These are phyloP conservation scores for Persicaria maculosa DNA, from an alignment of 148 eudicot genomes.

Conservation along the genomic window DNA sequence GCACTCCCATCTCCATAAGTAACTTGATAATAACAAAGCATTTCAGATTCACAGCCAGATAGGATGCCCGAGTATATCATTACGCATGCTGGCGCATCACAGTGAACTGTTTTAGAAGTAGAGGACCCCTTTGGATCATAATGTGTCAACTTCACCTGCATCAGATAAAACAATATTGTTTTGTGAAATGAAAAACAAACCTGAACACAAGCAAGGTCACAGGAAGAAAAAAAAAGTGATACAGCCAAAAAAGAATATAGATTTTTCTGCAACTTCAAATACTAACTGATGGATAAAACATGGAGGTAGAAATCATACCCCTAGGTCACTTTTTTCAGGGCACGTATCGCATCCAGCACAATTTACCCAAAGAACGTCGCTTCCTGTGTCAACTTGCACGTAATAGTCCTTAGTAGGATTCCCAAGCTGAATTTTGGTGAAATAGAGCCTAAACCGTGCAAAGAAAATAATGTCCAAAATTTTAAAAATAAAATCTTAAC, in stretches of 20 bases:
- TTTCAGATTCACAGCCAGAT: slow-evolving; percentile 47
- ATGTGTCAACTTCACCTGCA: slow-evolving; percentile 52
- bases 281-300: neutral
- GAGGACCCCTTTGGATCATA: slow-evolving; percentile 67
- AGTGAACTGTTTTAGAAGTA: slow-evolving; percentile 39
- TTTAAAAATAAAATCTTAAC: neutral
- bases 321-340: slow-evolving; percentile 60
- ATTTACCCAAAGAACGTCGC: slow-evolving; percentile 83
- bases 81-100: slow-evolving; percentile 59
- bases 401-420: slow-evolving; percentile 72
- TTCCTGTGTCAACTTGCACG: slow-evolving; percentile 93
- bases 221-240: neutral
- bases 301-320: slow-evolving; percentile 33
- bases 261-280: neutral
- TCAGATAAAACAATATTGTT: slow-evolving; percentile 1
- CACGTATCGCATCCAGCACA: slow-evolving; percentile 66
- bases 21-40: slow-evolving; percentile 53
- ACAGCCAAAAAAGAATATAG: neutral
- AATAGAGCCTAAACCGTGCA: slow-evolving; percentile 55
- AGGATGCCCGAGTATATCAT: slow-evolving; percentile 32
- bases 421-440: slow-evolving; percentile 62
- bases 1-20: slow-evolving; percentile 89
- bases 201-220: slow-evolving; percentile 7
- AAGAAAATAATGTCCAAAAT: neutral
- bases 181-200: neutral